Conservation (phyloP, 441 rosid genomes). For the Daphne laureola region DNA sequence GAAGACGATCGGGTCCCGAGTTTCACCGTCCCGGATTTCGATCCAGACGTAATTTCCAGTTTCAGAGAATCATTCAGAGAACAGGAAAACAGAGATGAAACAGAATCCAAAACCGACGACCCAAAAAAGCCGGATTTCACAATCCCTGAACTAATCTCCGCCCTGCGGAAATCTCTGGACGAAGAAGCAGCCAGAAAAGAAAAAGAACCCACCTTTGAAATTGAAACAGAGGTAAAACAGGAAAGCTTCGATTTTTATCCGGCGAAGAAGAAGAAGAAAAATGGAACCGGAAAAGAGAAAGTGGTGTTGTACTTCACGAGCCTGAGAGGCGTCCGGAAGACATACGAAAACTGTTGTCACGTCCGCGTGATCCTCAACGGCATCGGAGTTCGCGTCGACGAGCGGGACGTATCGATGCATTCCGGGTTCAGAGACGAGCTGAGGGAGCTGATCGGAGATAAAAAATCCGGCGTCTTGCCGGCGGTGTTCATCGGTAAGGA, state of each 20-base stretch:
- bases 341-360: conserved; percentile 66
- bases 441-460: conserved; percentile 45
- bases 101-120: conserved; percentile 22
- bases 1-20: conserved; percentile 12
- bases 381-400: conserved; percentile 49
- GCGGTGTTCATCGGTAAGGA: conserved; percentile 64
- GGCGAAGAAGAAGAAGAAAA: conserved; percentile 11
- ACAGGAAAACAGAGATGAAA: conserved; percentile 45
- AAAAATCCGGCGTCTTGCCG: conserved; percentile 44
- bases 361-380: conserved; percentile 54
- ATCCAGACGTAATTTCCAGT: conserved; percentile 42
- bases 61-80: conserved; percentile 48
- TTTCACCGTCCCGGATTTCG: conserved; percentile 31
- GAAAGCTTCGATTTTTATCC: conserved; percentile 10
- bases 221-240: too few relatives aligned
- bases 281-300: conserved; percentile 38
- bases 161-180: too few relatives aligned
- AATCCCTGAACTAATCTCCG: too few relatives aligned
- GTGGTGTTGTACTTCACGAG: conserved; percentile 63
- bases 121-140: not conserved
- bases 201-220: too few relatives aligned
- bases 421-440: conserved; percentile 67
- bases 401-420: conserved; percentile 83
- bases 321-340: conserved; percentile 77
- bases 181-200: too few relatives aligned